phyloP scores from a whole-genome alignment of 2,329 filamentous ascomycete genomes.

The Colletotrichum tabaci region DNA sequence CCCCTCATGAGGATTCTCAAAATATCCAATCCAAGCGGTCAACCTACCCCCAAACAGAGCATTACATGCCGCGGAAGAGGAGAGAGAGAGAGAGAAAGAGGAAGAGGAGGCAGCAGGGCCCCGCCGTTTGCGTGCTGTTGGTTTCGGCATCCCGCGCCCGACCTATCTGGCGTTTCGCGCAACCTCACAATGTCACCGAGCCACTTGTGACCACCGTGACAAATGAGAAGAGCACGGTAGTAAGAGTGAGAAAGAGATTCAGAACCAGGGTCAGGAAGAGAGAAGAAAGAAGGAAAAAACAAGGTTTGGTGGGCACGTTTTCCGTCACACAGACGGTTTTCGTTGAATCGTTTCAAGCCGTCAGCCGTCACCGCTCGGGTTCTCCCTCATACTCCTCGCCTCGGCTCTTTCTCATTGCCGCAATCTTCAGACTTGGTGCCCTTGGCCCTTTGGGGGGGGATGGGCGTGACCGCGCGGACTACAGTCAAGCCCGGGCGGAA shows the following conservation, averaged over 20 bases:
- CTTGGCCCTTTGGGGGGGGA: background rate
- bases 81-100: background rate
- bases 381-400: slow-evolving; percentile 11
- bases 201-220: background rate
- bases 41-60: background rate
- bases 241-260: background rate
- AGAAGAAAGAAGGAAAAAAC: too few relatives aligned
- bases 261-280: slow-evolving; percentile 12
- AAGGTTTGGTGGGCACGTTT: slow-evolving; percentile 31
- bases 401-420: slow-evolving; percentile 12
- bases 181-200: background rate
- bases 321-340: slow-evolving; percentile 37
- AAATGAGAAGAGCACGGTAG: background rate
- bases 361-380: slow-evolving; percentile 34
- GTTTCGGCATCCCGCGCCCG: background rate
- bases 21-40: slow-evolving; percentile 1
- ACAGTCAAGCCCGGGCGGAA: slow-evolving; percentile 15
- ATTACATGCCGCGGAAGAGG: background rate
- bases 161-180: background rate
- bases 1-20: background rate
- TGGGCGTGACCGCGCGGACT: background rate
- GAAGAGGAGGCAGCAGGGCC: background rate
- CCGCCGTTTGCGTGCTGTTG: slow-evolving; percentile 3
- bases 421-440: background rate
- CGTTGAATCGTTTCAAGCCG: slow-evolving; percentile 2